Conservation (phyloP, 768 basidiomycete genomes). For the Auriscalpium orientale region DNA sequence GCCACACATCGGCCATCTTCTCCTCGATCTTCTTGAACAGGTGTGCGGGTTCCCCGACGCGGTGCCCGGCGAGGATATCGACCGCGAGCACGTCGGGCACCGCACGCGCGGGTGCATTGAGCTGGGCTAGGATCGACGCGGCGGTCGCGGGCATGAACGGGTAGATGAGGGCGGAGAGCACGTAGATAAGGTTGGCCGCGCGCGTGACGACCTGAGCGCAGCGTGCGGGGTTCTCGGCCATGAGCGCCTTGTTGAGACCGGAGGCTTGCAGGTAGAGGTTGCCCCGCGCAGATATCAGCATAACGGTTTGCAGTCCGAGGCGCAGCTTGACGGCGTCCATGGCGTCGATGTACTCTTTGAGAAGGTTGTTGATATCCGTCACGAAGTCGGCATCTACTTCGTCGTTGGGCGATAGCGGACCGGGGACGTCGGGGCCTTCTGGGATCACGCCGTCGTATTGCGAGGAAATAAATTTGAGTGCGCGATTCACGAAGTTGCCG, state of each 20-base stretch:
- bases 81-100: conserved; percentile 66
- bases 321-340: conserved; percentile 93
- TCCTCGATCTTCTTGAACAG: conserved; percentile 94
- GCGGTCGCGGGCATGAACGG: conserved; percentile 97
- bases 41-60: conserved; percentile 78
- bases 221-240: conserved; percentile 71
- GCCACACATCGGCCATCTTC: conserved; percentile 78
- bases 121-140: conserved; percentile 70
- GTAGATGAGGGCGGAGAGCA: conserved; percentile 75
- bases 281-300: conserved; percentile 82
- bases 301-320: conserved; percentile 77
- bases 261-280: conserved; percentile 94
- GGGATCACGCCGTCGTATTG: conserved; percentile 79
- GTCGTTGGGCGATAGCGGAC: conserved; percentile 63
- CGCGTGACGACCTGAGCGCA: conserved; percentile 88
- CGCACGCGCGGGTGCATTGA: conserved; percentile 81
- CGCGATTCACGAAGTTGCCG: conserved; percentile 96
- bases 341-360: conserved; percentile 73
- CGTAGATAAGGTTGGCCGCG: conserved; percentile 89
- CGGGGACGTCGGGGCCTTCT: conserved; percentile 62
- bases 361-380: conserved; percentile 65
- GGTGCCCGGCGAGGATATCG: conserved; percentile 85
- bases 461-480: conserved; percentile 84
- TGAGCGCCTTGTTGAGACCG: conserved; percentile 83
- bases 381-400: conserved; percentile 69